These are phyloP conservation scores for Ehretia macrophylla DNA, from an alignment of 257 asterid species.

Conservation along the genomic window DNA sequence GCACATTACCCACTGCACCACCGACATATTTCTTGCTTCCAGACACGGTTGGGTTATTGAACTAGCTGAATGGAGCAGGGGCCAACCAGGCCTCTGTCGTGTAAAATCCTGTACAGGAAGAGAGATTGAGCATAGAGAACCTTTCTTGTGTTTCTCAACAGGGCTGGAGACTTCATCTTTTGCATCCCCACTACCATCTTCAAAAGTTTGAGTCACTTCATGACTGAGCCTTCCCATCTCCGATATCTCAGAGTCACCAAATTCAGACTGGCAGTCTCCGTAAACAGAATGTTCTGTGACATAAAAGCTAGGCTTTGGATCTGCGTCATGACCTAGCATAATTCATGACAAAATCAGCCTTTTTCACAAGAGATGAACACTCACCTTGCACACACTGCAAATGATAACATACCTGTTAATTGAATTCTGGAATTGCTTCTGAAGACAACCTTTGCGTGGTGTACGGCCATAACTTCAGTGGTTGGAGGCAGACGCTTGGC, in stretches of 20 bases:
- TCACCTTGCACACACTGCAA: no score
- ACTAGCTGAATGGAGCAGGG: slow-evolving; percentile 67
- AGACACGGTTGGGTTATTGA: slow-evolving; percentile 37
- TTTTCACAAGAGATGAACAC: slow-evolving; percentile 3
- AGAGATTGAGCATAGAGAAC: slow-evolving; percentile 58
- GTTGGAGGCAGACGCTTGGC: slow-evolving; percentile 56
- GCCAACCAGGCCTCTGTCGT: slow-evolving; percentile 88
- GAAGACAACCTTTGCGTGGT: slow-evolving; percentile 68
- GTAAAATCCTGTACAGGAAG: slow-evolving; percentile 67
- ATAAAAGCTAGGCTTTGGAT: slow-evolving; percentile 50
- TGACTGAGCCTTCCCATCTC: slow-evolving; percentile 52
- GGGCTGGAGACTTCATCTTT: slow-evolving; percentile 33
- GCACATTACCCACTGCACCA: slow-evolving; percentile 83
- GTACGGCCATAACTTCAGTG: slow-evolving; percentile 70
- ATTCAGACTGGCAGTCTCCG: slow-evolving; percentile 51
- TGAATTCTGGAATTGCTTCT: slow-evolving; percentile 38
- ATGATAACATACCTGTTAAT: slow-evolving; percentile 38
- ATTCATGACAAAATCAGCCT: slow-evolving; percentile 2
- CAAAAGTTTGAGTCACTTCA: slow-evolving; percentile 29
- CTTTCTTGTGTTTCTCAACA: slow-evolving; percentile 30
- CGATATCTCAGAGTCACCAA: slow-evolving; percentile 58
- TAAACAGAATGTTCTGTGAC: slow-evolving; percentile 14
- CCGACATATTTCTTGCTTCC: slow-evolving; percentile 72
- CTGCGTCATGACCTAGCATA: slow-evolving; percentile 32
- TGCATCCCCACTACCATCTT: slow-evolving; percentile 13